A percentile compares a stretch with the other conserved stretches of the same genome.
These are phyloP conservation scores for Babesia caballi DNA, from an alignment of 169 alveolate species.

Conservation along the genomic window DNA sequence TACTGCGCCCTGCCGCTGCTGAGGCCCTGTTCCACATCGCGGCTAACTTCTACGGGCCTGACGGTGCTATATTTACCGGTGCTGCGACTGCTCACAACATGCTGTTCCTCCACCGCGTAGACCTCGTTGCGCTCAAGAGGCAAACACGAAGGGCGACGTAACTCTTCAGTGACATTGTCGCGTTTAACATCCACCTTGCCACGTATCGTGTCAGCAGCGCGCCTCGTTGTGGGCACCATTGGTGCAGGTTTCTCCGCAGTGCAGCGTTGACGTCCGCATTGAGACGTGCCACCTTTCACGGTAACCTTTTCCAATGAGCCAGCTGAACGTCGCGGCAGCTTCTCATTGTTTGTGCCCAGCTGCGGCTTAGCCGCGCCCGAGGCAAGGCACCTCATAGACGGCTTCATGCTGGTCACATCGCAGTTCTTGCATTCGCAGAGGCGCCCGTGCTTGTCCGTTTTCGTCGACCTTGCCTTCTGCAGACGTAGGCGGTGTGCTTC, in stretches of 20 bases:
- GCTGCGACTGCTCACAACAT: neutral
- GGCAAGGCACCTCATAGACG: slow-evolving; percentile 9
- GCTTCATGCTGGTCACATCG: slow-evolving; percentile 30
- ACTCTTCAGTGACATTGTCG: no score
- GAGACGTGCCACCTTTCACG: neutral
- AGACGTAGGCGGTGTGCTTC: slow-evolving; percentile 53
- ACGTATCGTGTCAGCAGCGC: neutral
- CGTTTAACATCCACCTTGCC: neutral
- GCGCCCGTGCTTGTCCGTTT: neutral
- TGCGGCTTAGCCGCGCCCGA: neutral
- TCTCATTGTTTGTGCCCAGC: neutral
- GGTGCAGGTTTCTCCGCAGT: no score
- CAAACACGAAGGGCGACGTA: no score
- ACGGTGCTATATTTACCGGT: no score
- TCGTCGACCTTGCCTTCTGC: slow-evolving; percentile 23
- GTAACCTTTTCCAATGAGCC: no score
- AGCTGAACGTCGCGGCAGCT: no score
- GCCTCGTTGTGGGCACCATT: no score
- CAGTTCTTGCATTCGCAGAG: slow-evolving; percentile 25
- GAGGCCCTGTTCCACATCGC: neutral
- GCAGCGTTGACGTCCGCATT: no score
- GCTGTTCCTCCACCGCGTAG: neutral
- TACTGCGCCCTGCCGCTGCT: neutral
- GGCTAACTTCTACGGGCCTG: no score
- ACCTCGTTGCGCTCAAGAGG: no score